Percentiles rank a stretch among this genome's conserved stretches.
Evolutionary conservation across 2,329 filamentous ascomycete species (phyloP).

Genomic region (Blastomyces gilchristii): DNA sequence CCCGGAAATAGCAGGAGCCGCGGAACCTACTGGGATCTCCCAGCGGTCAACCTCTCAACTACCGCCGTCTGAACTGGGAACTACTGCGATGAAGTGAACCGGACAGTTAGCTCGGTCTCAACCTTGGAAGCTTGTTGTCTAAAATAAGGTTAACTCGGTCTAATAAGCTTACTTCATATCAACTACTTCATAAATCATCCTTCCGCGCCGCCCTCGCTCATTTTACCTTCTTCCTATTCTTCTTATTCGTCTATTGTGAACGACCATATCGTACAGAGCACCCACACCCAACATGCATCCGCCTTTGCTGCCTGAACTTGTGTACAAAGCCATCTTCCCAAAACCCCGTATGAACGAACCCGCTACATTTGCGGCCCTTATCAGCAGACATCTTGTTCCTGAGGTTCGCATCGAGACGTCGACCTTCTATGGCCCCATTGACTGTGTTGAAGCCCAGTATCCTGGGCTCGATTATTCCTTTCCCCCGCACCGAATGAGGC

Average conservation of each 20-base stretch:
- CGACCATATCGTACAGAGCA: neutral
- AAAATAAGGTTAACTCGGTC: neutral
- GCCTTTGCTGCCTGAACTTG: slow-evolving; percentile 47
- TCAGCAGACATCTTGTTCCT: slow-evolving; percentile 52
- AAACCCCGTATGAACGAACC: slow-evolving; percentile 48
- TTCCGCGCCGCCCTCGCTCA: neutral
- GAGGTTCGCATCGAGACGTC: slow-evolving; percentile 56
- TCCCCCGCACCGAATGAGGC: slow-evolving; percentile 50
- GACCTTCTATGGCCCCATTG: slow-evolving; percentile 54
- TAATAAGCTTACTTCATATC: neutral
- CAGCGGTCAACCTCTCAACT: neutral
- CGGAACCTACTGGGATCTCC: neutral
- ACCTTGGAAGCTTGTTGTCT: too few relatives aligned
- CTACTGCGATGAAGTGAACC: neutral
- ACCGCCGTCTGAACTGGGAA: neutral
- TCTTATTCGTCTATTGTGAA: too few relatives aligned
- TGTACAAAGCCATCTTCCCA: slow-evolving; percentile 51
- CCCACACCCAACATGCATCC: slow-evolving; percentile 45
- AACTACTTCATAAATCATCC: neutral
- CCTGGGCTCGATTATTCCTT: slow-evolving; percentile 56
- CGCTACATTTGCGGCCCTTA: slow-evolving; percentile 48
- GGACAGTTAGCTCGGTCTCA: neutral
- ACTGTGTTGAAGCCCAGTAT: slow-evolving; percentile 56
- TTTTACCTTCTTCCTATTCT: neutral
- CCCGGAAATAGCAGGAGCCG: neutral